A percentile compares a stretch with the other conserved stretches of the same genome.
Evolutionary conservation across 805 yeast species (phyloP).

Genomic region (Candida ponderosae): DNA sequence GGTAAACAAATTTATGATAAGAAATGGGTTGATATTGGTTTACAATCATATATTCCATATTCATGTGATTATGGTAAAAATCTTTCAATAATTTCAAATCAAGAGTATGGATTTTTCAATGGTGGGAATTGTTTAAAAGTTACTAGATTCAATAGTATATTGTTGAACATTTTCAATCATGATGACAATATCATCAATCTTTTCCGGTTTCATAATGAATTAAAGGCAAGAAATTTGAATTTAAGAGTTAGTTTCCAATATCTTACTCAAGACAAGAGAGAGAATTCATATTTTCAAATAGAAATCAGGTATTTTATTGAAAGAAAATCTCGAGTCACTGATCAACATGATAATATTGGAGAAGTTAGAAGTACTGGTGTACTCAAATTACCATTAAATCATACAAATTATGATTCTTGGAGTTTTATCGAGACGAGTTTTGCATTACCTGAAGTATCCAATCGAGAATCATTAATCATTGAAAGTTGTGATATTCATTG

Average conservation of each 20-base stretch:
- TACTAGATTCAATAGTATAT: slow-evolving; percentile 15
- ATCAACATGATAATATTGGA: too few species aligned
- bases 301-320: slow-evolving; percentile 26
- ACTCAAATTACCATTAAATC: slow-evolving; percentile 23
- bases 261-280: slow-evolving; percentile 11
- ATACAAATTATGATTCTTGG: slow-evolving; percentile 16
- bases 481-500: slow-evolving; percentile 13
- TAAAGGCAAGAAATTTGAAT: slow-evolving; percentile 4
- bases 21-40: slow-evolving; percentile 30
- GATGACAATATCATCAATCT: slow-evolving; percentile 9
- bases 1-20: slow-evolving; percentile 22
- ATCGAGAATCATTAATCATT: slow-evolving; percentile 17
- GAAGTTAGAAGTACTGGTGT: slow-evolving; percentile 17
- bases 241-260: slow-evolving; percentile 18
- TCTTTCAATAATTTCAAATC: slow-evolving; percentile 11
- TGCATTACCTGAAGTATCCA: slow-evolving; percentile 12
- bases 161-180: slow-evolving; percentile 10
- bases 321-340: slow-evolving; percentile 20
- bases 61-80: slow-evolving; percentile 9
- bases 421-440: slow-evolving; percentile 8
- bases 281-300: slow-evolving; percentile 21
- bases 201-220: slow-evolving; percentile 19
- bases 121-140: slow-evolving; percentile 30
- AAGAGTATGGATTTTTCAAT: slow-evolving; percentile 23
- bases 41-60: slow-evolving; percentile 29